Percentiles rank a stretch among this genome's conserved stretches.
Conservation (phyloP, 2,329 filamentous ascomycete species). For the Zarea fungicola region DNA sequence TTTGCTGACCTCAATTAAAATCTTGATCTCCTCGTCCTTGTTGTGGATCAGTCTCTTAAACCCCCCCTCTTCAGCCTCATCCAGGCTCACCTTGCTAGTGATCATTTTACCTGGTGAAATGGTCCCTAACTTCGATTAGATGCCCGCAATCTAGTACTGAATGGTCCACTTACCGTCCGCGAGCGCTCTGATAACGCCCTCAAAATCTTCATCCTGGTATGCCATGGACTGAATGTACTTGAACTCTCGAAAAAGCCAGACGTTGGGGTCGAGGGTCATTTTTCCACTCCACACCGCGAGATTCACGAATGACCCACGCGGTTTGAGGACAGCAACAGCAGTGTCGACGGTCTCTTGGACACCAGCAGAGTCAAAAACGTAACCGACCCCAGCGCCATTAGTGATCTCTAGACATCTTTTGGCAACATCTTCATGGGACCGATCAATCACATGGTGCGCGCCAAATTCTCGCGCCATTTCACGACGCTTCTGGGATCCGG, state of each 20-base stretch:
- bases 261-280: conserved; percentile 46
- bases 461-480: conserved; percentile 39
- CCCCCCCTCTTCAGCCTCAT: conserved; percentile 51
- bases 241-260: conserved; percentile 45
- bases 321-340: conserved; percentile 44
- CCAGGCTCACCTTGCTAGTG: conserved; percentile 50
- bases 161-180: conserved; percentile 17
- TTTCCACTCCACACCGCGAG: conserved; percentile 51
- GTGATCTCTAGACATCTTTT: conserved; percentile 41
- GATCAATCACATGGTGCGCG: conserved; percentile 39
- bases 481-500: conserved; percentile 36
- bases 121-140: conserved; percentile 28
- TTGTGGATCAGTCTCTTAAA: conserved; percentile 53
- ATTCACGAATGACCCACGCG: conserved; percentile 55
- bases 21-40: conserved; percentile 59
- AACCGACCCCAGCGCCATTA: conserved; percentile 45
- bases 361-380: conserved; percentile 59
- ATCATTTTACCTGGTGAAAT: conserved; percentile 55
- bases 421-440: conserved; percentile 41
- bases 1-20: conserved; percentile 57
- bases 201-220: conserved; percentile 41
- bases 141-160: neutral
- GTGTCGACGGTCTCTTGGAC: conserved; percentile 44
- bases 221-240: too few relatives aligned
- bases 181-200: conserved; percentile 51